Evolutionary conservation across 352 stramenopile species (phyloP).

Genomic region (Albugo laibachii): DNA sequence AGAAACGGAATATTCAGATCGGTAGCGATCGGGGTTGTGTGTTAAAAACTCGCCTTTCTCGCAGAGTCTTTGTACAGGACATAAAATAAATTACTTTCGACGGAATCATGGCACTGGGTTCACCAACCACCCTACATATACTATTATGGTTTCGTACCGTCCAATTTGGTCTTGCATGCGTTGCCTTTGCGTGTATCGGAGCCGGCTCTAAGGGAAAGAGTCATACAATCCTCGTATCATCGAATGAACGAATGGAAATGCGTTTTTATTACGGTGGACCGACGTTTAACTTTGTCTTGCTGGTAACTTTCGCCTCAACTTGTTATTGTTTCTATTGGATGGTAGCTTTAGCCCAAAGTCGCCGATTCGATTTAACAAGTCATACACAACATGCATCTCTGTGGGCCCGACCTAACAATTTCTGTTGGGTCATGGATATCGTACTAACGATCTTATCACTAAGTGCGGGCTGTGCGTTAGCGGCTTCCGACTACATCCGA

Average conservation of each 20-base stretch:
- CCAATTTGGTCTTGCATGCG: constrained; percentile 20
- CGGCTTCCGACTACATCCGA: constrained; percentile 39
- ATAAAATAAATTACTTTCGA: too few species aligned
- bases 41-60: too few species aligned
- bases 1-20: too few species aligned
- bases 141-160: constrained; percentile 26
- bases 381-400: too few species aligned
- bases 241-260: not conserved
- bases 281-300: constrained; percentile 30
- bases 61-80: too few species aligned
- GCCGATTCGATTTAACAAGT: constrained; percentile 12
- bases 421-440: constrained; percentile 26
- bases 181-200: constrained; percentile 28
- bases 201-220: constrained; percentile 21
- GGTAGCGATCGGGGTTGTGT: too few species aligned
- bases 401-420: constrained; percentile 7
- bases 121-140: constrained; percentile 4
- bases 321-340: constrained; percentile 32
- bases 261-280: constrained; percentile 30
- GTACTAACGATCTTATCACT: constrained; percentile 50
- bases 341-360: constrained; percentile 16
- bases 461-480: constrained; percentile 32
- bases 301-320: constrained; percentile 34
- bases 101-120: too few species aligned
- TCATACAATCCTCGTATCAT: constrained; percentile 5